Percentiles rank a stretch among this genome's conserved stretches.
These are phyloP conservation scores for Tieghemostelium lacteum DNA, from an alignment of 78 protist genomes.

Conservation along the genomic window DNA sequence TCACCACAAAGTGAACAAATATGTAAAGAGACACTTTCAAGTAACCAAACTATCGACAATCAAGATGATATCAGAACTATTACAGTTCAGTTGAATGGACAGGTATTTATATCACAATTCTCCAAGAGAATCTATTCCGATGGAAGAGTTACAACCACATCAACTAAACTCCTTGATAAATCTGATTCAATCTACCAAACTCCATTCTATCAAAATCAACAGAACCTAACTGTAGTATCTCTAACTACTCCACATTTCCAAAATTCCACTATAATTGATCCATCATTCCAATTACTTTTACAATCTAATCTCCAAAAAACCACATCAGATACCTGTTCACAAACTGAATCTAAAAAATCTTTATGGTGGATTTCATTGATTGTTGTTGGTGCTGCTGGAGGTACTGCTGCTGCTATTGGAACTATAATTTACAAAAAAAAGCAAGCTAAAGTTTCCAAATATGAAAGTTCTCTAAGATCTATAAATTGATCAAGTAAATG, in stretches of 20 bases:
- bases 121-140: background rate
- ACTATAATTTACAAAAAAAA: too few species aligned
- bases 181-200: background rate
- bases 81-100: background rate
- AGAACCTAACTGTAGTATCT: background rate
- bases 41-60: background rate
- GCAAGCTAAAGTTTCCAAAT: too few species aligned
- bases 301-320: background rate
- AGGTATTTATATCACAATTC: background rate
- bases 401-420: background rate
- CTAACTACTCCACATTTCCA: background rate
- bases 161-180: background rate
- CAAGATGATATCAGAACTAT: background rate
- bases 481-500: too few species aligned
- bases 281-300: background rate
- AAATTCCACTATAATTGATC: background rate
- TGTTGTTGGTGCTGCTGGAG: conserved; percentile 4
- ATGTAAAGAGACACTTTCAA: background rate
- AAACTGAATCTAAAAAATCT: too few species aligned
- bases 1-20: background rate
- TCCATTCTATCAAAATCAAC: background rate
- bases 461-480: too few species aligned
- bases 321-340: too few species aligned
- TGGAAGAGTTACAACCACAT: background rate
- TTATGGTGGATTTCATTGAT: conserved; percentile 14